phyloP scores from a whole-genome alignment of 805 yeast species.

The Tanozyma kutaoensis region DNA sequence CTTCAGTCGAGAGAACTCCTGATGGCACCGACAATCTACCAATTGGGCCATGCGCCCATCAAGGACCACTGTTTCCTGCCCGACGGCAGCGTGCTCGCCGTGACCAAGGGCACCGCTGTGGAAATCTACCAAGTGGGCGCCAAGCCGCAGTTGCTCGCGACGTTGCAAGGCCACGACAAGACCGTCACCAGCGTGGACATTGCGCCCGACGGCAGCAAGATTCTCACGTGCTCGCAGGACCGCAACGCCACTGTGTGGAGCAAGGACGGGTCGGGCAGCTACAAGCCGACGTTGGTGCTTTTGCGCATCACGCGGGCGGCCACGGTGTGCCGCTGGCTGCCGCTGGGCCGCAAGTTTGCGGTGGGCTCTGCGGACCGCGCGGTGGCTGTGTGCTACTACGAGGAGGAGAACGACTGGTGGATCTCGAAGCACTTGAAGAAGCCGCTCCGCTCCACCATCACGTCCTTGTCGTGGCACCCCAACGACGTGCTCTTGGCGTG shows the following conservation, averaged over 20 bases:
- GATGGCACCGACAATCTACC: conserved; percentile 29
- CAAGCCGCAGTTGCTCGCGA: conserved; percentile 50
- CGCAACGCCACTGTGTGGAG: conserved; percentile 97
- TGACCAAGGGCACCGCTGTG: conserved; percentile 67
- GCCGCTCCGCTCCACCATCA: conserved; percentile 81
- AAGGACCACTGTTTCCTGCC: conserved; percentile 83
- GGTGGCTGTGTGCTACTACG: conserved; percentile 92
- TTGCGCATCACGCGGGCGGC: conserved; percentile 93
- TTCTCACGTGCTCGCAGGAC: conserved; percentile 95
- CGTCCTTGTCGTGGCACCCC: conserved; percentile 85
- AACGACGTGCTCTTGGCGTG: conserved; percentile 78
- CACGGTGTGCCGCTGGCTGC: conserved; percentile 89
- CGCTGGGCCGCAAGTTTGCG: conserved; percentile 89
- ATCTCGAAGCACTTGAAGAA: conserved; percentile 83
- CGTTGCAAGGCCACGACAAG: conserved; percentile 78
- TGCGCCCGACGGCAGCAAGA: conserved; percentile 64
- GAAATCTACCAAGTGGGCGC: conserved; percentile 49
- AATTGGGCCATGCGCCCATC: conserved; percentile 73
- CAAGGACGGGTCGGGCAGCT: conserved; percentile 41
- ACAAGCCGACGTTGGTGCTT: conserved; percentile 82
- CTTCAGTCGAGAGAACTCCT: too few species aligned
- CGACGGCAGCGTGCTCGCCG: conserved; percentile 54
- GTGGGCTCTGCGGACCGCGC: conserved; percentile 93
- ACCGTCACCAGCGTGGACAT: conserved; percentile 91
- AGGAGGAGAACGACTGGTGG: conserved; percentile 98